Evolutionary conservation across 331 rosid genomes (phyloP).

Genomic region (Quercus phellos): DNA sequence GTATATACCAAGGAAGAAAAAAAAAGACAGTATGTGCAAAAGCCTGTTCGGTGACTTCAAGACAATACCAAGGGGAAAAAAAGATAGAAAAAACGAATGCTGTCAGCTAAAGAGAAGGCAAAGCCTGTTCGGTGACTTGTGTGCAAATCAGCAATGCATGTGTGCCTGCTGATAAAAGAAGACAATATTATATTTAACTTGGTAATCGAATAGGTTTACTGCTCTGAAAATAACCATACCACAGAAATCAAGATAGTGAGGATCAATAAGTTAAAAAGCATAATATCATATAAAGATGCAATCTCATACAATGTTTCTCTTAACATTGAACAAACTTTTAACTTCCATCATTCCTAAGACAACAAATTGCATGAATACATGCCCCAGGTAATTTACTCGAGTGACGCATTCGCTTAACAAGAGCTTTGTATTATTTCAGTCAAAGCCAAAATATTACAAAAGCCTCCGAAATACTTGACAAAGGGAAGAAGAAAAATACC

Average conservation of each 20-base stretch:
- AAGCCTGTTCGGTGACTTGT: no score
- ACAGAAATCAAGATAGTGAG: neutral
- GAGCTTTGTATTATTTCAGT: constrained; percentile 34
- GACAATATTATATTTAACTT: no score
- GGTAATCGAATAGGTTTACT: no score
- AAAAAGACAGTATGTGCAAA: no score
- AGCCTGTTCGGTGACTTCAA: no score
- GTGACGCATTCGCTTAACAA: neutral
- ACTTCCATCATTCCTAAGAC: neutral
- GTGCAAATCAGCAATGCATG: no score
- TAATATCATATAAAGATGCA: neutral
- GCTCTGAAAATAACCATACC: neutral
- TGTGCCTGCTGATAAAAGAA: no score
- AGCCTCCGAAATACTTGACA: constrained; percentile 20
- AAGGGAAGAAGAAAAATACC: constrained; percentile 30
- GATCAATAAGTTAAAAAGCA: neutral
- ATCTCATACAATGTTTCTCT: neutral
- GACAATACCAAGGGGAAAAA: no score
- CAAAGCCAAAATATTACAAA: constrained; percentile 43
- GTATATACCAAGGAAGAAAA: no score
- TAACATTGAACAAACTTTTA: neutral
- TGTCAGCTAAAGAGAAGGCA: no score
- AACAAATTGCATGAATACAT: neutral
- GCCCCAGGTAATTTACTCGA: neutral
- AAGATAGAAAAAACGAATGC: no score